Conservation (phyloP, 495 filamentous ascomycete species). For the Aspergillus olivimuriae region DNA sequence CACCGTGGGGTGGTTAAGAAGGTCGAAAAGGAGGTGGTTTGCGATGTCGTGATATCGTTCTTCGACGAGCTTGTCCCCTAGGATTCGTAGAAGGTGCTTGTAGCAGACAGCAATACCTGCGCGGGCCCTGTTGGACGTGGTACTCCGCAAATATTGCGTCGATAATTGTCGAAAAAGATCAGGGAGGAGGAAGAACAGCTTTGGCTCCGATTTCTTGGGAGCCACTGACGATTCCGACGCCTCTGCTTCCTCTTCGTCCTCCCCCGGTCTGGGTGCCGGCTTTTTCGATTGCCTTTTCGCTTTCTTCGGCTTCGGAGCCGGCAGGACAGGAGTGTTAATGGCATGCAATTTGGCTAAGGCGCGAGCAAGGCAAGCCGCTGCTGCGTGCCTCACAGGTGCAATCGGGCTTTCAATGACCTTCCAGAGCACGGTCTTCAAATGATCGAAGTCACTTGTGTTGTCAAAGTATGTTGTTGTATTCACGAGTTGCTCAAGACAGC, state of each 20-base stretch:
- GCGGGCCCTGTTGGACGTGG: constrained; percentile 72
- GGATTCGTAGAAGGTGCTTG: constrained; percentile 63
- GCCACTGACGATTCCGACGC: constrained; percentile 66
- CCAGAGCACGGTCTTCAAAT: constrained; percentile 68
- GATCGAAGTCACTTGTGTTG: constrained; percentile 88
- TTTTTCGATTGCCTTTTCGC: constrained; percentile 67
- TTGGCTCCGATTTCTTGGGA: constrained; percentile 59
- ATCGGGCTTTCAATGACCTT: constrained; percentile 78
- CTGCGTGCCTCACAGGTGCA: constrained; percentile 69
- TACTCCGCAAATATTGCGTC: constrained; percentile 69
- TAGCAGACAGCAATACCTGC: constrained; percentile 87
- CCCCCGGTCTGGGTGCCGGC: constrained; percentile 54
- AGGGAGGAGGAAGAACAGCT: constrained; percentile 63
- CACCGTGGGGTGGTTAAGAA: constrained; percentile 71
- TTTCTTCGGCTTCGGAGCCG: constrained; percentile 63
- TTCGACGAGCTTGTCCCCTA: constrained; percentile 74
- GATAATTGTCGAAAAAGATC: constrained; percentile 81
- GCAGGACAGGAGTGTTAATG: constrained; percentile 47
- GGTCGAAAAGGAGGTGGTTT: constrained; percentile 70
- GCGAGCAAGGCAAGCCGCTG: constrained; percentile 78
- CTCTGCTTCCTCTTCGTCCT: constrained; percentile 68
- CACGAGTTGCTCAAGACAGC: constrained; percentile 69
- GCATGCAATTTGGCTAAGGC: constrained; percentile 76
- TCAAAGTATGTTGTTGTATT: constrained; percentile 73
- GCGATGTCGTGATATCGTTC: constrained; percentile 72